Conservation (phyloP, 768 basidiomycete species). For the Agaricus subrufescens region DNA sequence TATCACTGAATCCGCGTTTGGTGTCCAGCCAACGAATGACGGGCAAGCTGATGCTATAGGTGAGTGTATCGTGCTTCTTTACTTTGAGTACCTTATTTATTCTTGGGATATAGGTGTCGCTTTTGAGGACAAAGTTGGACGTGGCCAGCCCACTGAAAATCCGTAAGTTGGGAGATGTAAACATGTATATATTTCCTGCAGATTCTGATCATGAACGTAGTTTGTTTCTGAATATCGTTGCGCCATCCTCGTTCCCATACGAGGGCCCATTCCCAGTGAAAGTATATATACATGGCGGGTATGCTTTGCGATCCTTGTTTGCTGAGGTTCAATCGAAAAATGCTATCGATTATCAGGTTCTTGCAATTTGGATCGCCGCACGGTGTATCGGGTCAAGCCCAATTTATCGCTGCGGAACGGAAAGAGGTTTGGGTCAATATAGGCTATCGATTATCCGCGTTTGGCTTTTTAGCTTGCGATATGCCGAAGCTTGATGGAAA, state of each 20-base stretch:
- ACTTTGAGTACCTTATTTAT: too few species aligned
- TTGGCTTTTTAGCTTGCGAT: constrained; percentile 71
- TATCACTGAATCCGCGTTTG: constrained; percentile 55
- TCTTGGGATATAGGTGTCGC: neutral
- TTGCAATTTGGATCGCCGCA: constrained; percentile 80
- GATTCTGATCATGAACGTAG: constrained; percentile 24
- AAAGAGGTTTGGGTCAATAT: constrained; percentile 74
- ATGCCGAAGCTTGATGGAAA: constrained; percentile 62
- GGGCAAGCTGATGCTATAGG: constrained; percentile 51
- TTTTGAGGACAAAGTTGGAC: constrained; percentile 58
- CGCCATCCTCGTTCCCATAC: constrained; percentile 47
- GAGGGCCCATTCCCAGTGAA: constrained; percentile 54
- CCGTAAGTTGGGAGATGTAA: constrained; percentile 37
- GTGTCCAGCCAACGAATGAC: constrained; percentile 57
- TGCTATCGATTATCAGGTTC: constrained; percentile 38
- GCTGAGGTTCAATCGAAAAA: neutral
- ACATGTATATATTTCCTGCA: too few species aligned
- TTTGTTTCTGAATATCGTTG: constrained; percentile 60
- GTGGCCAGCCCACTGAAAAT: constrained; percentile 66
- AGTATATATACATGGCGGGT: constrained; percentile 80
- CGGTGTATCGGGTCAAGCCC: constrained; percentile 52
- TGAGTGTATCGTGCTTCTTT: too few species aligned
- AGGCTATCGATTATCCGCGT: constrained; percentile 71
- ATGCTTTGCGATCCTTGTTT: constrained; percentile 7
- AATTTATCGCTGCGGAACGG: constrained; percentile 59